phyloP scores from a whole-genome alignment of 2,329 filamentous ascomycete species.

The Hypoxylon sp. region DNA sequence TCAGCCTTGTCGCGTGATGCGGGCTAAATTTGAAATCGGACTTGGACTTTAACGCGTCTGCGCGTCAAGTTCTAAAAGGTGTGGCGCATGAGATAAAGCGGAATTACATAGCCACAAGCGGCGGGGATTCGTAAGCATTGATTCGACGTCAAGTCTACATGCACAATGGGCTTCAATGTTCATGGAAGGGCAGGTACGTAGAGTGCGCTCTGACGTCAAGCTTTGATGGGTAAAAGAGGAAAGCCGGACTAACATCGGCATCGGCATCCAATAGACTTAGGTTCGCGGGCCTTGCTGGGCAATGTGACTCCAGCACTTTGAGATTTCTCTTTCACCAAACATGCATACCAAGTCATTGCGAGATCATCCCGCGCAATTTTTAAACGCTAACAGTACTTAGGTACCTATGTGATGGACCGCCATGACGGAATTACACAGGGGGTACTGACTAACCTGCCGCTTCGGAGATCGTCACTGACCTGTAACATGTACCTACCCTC shows the following conservation, averaged over 20 bases:
- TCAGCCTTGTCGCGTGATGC: constrained; percentile 39
- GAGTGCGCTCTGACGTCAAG: neutral
- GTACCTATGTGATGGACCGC: neutral
- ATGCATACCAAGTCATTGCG: too few species aligned
- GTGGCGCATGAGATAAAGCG: constrained; percentile 16
- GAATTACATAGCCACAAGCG: constrained; percentile 4
- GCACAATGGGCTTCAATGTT: too few species aligned
- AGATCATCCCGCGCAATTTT: too few species aligned
- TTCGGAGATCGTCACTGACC: constrained; percentile 22
- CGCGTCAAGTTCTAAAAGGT: constrained; percentile 27
- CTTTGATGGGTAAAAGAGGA: neutral
- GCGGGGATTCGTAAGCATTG: too few species aligned
- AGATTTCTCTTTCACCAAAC: neutral
- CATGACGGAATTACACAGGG: constrained; percentile 17
- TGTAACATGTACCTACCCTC: constrained; percentile 16
- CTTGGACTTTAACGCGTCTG: too few species aligned
- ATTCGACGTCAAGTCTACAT: too few species aligned
- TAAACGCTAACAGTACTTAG: too few species aligned
- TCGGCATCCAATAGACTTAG: neutral
- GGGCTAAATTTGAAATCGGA: constrained; percentile 32
- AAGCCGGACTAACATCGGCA: neutral
- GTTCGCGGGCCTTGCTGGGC: too few species aligned
- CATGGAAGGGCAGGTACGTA: neutral
- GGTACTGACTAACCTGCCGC: constrained; percentile 3
- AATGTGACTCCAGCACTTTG: neutral